A percentile compares a stretch with the other conserved stretches of the same genome.
These are phyloP conservation scores for Nicotiana tabacum DNA, from an alignment of 257 asterid genomes.

Conservation along the genomic window DNA sequence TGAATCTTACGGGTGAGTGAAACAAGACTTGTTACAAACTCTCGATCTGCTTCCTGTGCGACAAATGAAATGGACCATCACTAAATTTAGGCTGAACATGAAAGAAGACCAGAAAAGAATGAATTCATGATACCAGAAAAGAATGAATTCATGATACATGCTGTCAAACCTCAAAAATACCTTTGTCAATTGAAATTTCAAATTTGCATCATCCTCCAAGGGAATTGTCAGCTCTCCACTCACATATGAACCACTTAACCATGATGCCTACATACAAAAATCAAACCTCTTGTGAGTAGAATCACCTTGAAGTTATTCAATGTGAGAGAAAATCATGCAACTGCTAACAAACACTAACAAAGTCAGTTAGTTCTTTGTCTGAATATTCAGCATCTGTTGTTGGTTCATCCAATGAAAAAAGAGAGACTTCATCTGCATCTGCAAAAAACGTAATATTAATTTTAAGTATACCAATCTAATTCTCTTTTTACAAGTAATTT, in stretches of 20 bases:
- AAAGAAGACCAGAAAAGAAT: background rate
- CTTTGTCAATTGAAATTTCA: slow-evolving; percentile 79
- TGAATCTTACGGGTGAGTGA: slow-evolving; percentile 45
- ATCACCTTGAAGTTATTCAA: background rate
- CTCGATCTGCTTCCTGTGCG: slow-evolving; percentile 69
- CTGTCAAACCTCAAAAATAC: slow-evolving; percentile 28
- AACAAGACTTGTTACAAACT: slow-evolving; percentile 53
- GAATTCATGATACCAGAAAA: background rate
- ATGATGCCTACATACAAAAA: slow-evolving; percentile 55
- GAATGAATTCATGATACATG: background rate
- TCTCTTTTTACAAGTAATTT: background rate
- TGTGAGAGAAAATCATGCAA: background rate
- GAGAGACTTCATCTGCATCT: slow-evolving; percentile 64
- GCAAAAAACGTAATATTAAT: slow-evolving; percentile 19
- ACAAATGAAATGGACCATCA: slow-evolving; percentile 5
- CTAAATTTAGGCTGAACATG: background rate
- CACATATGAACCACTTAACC: slow-evolving; percentile 84
- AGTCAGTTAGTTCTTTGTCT: slow-evolving; percentile 65
- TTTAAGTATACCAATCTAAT: background rate
- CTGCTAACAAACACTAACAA: slow-evolving; percentile 44
- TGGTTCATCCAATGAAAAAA: slow-evolving; percentile 52
- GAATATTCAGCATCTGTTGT: slow-evolving; percentile 43
- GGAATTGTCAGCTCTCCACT: slow-evolving; percentile 69
- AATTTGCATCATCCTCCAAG: slow-evolving; percentile 42
- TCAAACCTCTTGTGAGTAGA: slow-evolving; percentile 11